Evolutionary conservation across 345 rosid species (phyloP).

Genomic region (Citrus medica): DNA sequence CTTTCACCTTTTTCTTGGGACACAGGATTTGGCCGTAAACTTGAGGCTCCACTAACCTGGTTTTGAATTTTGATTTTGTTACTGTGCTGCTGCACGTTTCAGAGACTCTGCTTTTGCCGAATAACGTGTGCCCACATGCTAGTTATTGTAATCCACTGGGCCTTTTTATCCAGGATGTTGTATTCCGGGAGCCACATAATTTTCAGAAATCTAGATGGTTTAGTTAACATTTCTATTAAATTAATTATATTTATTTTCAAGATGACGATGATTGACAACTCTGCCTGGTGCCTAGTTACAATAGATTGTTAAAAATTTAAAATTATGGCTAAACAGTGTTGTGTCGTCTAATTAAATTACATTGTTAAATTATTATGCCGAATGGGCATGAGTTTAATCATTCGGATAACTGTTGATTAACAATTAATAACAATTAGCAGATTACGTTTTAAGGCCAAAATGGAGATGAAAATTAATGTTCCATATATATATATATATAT

Average conservation of each 20-base stretch:
- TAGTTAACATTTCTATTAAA: too few species aligned
- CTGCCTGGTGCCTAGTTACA: too few species aligned
- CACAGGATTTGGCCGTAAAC: constrained; percentile 28
- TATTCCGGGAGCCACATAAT: not conserved
- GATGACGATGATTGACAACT: too few species aligned
- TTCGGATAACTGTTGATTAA: too few species aligned
- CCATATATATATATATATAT: too few species aligned
- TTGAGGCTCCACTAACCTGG: constrained; percentile 27
- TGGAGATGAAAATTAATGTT: not conserved
- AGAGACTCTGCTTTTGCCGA: not conserved
- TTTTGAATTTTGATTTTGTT: constrained; percentile 7
- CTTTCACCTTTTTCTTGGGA: constrained; percentile 23
- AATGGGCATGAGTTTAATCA: too few species aligned
- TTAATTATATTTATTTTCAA: too few species aligned
- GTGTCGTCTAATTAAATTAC: too few species aligned
- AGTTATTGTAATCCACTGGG: not conserved
- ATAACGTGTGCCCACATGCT: not conserved
- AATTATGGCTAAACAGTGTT: too few species aligned
- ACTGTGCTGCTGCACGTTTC: not conserved
- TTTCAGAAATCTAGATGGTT: not conserved
- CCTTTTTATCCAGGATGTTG: constrained; percentile 4
- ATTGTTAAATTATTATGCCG: too few species aligned
- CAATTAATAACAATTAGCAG: not conserved
- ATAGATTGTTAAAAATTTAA: too few species aligned
- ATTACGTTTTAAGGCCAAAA: not conserved